phyloP scores from a whole-genome alignment of 352 stramenopile genomes.

The Globisporangium mamillatum region DNA sequence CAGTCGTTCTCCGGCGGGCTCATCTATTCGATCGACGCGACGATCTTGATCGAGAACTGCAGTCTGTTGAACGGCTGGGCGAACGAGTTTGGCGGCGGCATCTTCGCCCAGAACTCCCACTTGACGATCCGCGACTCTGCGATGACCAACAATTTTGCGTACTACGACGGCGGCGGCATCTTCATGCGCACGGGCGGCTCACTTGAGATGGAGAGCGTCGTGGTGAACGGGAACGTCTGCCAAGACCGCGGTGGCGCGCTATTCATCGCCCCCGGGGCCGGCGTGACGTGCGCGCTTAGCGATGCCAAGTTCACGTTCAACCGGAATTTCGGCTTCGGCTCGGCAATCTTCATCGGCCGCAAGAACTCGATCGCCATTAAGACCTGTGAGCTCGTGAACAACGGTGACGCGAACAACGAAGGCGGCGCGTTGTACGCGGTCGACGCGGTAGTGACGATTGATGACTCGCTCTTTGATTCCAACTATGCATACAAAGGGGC shows the following conservation, averaged over 20 bases:
- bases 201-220: conserved; percentile 21
- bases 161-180: conserved; percentile 58
- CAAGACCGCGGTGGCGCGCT: conserved; percentile 47
- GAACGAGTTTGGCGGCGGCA: conserved; percentile 51
- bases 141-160: conserved; percentile 47
- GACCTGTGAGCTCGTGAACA: conserved; percentile 24
- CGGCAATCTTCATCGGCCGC: conserved; percentile 47
- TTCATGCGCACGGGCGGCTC: conserved; percentile 36
- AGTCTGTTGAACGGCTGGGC: conserved; percentile 32
- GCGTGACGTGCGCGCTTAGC: conserved; percentile 21
- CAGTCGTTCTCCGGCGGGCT: conserved; percentile 40
- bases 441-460: conserved; percentile 35
- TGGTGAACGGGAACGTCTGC: conserved; percentile 34
- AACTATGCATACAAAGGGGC: conserved; percentile 40
- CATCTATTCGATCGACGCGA: conserved; percentile 37
- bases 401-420: conserved; percentile 38
- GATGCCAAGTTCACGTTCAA: conserved; percentile 39
- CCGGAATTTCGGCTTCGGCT: conserved; percentile 48
- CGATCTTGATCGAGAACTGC: conserved; percentile 29
- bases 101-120: conserved; percentile 32
- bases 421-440: conserved; percentile 43
- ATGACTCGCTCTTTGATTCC: conserved; percentile 31
- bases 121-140: conserved; percentile 23
- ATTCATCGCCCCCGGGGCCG: conserved; percentile 36
- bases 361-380: conserved; percentile 38